A percentile compares a stretch with the other conserved stretches of the same genome.
Conservation (phyloP, 306 rosid genomes). For the Delonix regia region DNA sequence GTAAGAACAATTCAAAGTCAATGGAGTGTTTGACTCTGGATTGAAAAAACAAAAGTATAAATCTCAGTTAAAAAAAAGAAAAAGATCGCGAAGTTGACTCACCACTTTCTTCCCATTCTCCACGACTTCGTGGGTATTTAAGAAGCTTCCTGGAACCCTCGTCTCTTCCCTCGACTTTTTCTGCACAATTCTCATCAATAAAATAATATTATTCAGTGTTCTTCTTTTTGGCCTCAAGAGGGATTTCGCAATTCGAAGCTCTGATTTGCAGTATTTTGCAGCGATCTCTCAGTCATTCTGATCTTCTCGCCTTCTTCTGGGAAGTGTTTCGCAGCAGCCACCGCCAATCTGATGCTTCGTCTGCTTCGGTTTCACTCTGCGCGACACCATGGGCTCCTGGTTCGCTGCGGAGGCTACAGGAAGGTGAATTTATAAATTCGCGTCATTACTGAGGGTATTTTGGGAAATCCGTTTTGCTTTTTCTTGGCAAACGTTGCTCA, state of each 20-base stretch:
- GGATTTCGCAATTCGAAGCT: neutral
- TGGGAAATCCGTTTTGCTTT: neutral
- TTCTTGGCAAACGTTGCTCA: too few species aligned
- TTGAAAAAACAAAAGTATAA: too few species aligned
- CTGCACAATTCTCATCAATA: neutral
- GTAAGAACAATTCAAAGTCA: constrained; percentile 23
- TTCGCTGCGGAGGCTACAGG: constrained; percentile 11
- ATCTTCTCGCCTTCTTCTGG: neutral
- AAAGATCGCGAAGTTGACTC: too few species aligned
- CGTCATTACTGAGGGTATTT: neutral
- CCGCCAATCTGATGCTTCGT: constrained; percentile 22
- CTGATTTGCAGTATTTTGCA: neutral
- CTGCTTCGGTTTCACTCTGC: constrained; percentile 23
- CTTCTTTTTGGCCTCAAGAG: neutral
- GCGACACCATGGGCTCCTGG: neutral
- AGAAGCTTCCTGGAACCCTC: constrained; percentile 12
- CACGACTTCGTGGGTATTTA: neutral
- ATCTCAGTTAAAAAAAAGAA: too few species aligned
- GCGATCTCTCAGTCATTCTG: neutral
- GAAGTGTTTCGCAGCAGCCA: neutral
- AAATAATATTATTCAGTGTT: neutral
- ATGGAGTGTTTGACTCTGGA: neutral
- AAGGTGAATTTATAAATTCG: constrained; percentile 3
- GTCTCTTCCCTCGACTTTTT: neutral
- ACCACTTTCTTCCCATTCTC: neutral